Evolutionary conservation across 2,329 filamentous ascomycete genomes (phyloP).

Genomic region (Penicillium psychrosexuale): DNA sequence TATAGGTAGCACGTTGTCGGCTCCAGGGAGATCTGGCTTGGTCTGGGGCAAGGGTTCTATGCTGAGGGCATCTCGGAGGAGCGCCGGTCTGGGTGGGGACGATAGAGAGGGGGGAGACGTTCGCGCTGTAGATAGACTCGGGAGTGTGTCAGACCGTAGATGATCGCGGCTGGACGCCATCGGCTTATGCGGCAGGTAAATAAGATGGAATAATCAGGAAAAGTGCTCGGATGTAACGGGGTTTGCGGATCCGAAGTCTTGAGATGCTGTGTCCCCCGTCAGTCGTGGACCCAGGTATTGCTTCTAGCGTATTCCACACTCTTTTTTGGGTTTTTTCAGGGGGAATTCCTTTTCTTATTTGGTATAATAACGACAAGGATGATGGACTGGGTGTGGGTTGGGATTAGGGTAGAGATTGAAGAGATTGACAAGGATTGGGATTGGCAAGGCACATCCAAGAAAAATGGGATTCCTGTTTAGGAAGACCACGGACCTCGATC

Average conservation of each 20-base stretch:
- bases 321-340: neutral
- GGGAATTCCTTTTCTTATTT: too few species aligned
- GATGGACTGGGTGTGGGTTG: neutral
- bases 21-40: constrained; percentile 27
- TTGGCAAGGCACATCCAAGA: neutral
- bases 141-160: constrained; percentile 16
- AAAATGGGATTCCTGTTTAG: neutral
- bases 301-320: constrained; percentile 8
- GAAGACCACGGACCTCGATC: neutral
- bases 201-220: constrained; percentile 15
- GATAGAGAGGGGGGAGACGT: constrained; percentile 22
- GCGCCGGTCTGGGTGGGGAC: constrained; percentile 28
- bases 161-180: constrained; percentile 23
- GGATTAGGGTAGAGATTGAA: neutral
- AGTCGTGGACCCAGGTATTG: constrained; percentile 4
- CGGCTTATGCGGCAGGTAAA: constrained; percentile 18
- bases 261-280: constrained; percentile 5
- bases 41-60: constrained; percentile 41
- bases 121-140: constrained; percentile 10
- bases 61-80: constrained; percentile 44
- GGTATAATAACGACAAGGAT: constrained; percentile 1
- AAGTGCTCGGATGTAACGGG: constrained; percentile 33
- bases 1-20: constrained; percentile 17
- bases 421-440: neutral
- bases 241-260: constrained; percentile 15